Percentiles rank a stretch among this genome's conserved stretches.
Conservation (phyloP, 805 yeast genomes). For the Scheffersomyces spartinae region DNA sequence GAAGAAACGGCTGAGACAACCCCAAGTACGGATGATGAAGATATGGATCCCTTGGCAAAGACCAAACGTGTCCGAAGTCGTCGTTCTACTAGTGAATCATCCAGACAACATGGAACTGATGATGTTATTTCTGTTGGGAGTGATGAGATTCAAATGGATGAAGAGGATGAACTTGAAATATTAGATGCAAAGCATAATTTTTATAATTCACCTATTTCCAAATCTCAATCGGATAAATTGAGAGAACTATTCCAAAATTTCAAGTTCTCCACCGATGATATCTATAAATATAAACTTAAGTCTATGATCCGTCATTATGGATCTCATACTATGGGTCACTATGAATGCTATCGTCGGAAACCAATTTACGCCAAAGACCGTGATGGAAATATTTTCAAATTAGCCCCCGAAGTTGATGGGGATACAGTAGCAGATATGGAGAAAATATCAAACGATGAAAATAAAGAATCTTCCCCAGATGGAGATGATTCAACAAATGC, state of each 20-base stretch:
- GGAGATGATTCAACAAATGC: slow-evolving; percentile 4
- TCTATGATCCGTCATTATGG: slow-evolving; percentile 83
- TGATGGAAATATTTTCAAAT: slow-evolving; percentile 28
- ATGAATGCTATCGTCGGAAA: slow-evolving; percentile 76
- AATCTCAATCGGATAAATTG: slow-evolving; percentile 20
- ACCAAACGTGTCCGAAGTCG: slow-evolving; percentile 12
- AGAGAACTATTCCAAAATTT: slow-evolving; percentile 23
- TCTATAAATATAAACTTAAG: slow-evolving; percentile 43
- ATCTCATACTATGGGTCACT: slow-evolving; percentile 80
- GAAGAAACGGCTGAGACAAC: slow-evolving; percentile 21
- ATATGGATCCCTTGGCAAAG: slow-evolving; percentile 1
- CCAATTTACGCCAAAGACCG: slow-evolving; percentile 43
- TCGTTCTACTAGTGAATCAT: slow-evolving; percentile 19
- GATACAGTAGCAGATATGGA: slow-evolving; percentile 8
- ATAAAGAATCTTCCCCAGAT: slow-evolving; percentile 5
- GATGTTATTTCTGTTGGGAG: not conserved
- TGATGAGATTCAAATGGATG: slow-evolving; percentile 8
- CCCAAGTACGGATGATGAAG: no score
- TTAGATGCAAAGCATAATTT: slow-evolving; percentile 2
- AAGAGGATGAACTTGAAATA: slow-evolving; percentile 6
- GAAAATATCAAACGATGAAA: slow-evolving; percentile 7
- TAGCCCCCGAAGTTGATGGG: slow-evolving; percentile 29
- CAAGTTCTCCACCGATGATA: slow-evolving; percentile 29
- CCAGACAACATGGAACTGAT: slow-evolving; percentile 5
- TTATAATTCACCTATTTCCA: slow-evolving; percentile 1